A percentile compares a stretch with the other conserved stretches of the same genome.
These are phyloP conservation scores for Aspergillus carbonarius DNA, from an alignment of 2,329 filamentous ascomycete species.

Conservation along the genomic window DNA sequence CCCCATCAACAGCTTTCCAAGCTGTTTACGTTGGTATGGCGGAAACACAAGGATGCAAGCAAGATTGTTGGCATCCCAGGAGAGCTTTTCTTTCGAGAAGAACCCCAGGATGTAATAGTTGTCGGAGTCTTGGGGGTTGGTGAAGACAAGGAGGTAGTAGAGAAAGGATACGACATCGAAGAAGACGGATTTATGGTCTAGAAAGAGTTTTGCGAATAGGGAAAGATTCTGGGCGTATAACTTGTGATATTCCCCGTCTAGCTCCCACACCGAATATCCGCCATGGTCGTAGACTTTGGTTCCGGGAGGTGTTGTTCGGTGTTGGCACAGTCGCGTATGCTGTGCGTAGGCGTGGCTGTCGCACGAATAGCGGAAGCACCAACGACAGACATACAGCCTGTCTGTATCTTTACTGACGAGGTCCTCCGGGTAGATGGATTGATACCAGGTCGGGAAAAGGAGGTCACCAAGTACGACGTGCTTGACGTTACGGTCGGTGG, in stretches of 20 bases:
- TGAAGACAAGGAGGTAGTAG: conserved; percentile 87
- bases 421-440: conserved; percentile 80
- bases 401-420: conserved; percentile 54
- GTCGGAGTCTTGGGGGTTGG: conserved; percentile 48
- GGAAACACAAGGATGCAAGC: conserved; percentile 96
- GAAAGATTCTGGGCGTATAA: conserved; percentile 94
- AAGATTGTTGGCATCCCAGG: conserved; percentile 97
- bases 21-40: conserved; percentile 87
- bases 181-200: conserved; percentile 97
- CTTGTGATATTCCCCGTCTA: conserved; percentile 85
- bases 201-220: conserved; percentile 93
- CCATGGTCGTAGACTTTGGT: conserved; percentile 73
- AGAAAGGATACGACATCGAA: conserved; percentile 94
- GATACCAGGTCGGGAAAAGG: conserved; percentile 87
- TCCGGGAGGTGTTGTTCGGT: conserved; percentile 60
- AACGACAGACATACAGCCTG: conserved; percentile 80
- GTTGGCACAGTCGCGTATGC: conserved; percentile 54
- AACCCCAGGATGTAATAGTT: conserved; percentile 76
- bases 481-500: conserved; percentile 73
- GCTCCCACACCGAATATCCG: conserved; percentile 84
- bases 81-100: conserved; percentile 98
- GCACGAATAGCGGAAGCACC: conserved; percentile 87
- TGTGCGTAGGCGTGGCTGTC: conserved; percentile 37
- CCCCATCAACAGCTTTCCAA: conserved; percentile 87
- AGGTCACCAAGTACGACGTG: conserved; percentile 83